These are phyloP conservation scores for Mycosphaerella sp. DNA, from an alignment of 2,329 filamentous ascomycete genomes.

Conservation along the genomic window DNA sequence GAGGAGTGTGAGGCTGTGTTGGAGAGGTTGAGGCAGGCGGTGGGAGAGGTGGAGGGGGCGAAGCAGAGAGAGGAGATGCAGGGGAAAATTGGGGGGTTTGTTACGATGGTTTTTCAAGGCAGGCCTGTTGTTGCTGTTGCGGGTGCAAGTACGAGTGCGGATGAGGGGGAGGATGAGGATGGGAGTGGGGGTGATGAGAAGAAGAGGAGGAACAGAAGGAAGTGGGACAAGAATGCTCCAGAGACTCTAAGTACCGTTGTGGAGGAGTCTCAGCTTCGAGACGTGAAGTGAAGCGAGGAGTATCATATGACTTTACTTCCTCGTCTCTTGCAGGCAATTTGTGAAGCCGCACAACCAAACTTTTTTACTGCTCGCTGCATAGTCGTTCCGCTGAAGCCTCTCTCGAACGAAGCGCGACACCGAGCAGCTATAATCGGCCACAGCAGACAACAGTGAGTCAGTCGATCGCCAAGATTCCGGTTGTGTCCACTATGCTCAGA, in stretches of 20 bases:
- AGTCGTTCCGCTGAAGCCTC: too few relatives aligned
- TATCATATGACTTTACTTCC: too few relatives aligned
- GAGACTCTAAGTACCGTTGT: background rate
- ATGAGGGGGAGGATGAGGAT: background rate
- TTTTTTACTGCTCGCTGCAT: too few relatives aligned
- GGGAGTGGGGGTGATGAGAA: background rate
- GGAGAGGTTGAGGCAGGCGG: conserved; percentile 43
- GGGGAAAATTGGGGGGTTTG: conserved; percentile 43
- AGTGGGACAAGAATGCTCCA: background rate
- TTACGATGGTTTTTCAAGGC: conserved; percentile 45
- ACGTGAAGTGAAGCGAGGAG: background rate
- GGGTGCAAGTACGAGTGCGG: background rate
- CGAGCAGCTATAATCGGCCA: too few relatives aligned
- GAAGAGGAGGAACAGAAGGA: background rate
- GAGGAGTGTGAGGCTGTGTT: conserved; percentile 59
- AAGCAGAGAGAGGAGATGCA: conserved; percentile 44
- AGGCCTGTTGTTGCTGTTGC: conserved; percentile 11
- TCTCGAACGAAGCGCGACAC: too few relatives aligned
- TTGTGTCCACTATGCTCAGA: too few relatives aligned
- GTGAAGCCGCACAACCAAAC: too few relatives aligned
- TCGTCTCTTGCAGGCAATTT: too few relatives aligned
- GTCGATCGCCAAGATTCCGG: too few relatives aligned
- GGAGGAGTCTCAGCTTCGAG: background rate
- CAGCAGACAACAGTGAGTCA: too few relatives aligned
- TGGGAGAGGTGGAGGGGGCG: conserved; percentile 40